These are phyloP conservation scores for Candida sanyaensis DNA, from an alignment of 1,139 yeast genomes.

Conservation along the genomic window DNA sequence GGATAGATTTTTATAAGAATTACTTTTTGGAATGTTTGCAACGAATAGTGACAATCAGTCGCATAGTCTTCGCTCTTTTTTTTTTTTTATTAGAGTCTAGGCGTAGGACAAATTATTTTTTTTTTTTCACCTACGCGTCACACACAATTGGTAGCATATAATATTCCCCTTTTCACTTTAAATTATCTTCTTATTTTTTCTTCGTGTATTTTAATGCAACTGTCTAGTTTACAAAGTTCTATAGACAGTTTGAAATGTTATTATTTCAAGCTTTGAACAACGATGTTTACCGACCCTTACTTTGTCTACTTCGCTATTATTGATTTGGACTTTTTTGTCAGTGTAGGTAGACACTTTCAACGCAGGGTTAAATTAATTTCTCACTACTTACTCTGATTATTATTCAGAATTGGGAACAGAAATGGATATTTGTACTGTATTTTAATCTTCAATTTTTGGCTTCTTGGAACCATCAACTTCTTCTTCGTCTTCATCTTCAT, in stretches of 20 bases:
- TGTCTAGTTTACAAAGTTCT: no score
- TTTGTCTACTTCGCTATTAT: neutral
- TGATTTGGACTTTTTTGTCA: neutral
- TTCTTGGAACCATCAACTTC: slow-evolving; percentile 3
- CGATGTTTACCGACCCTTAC: no score
- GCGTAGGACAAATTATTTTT: neutral
- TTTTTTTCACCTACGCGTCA: neutral
- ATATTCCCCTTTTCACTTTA: neutral
- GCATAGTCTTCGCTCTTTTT: neutral
- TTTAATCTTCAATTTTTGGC: slow-evolving; percentile 2
- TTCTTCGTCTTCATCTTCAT: slow-evolving; percentile 2
- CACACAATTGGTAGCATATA: neutral
- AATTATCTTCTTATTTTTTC: neutral
- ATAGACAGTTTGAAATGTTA: no score
- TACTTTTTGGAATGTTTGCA: neutral
- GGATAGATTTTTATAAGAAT: no score
- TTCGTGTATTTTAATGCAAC: neutral
- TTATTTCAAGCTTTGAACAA: no score
- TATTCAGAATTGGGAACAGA: no score
- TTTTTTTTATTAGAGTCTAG: neutral
- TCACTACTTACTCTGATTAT: no score
- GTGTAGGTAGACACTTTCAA: neutral
- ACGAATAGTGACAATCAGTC: neutral
- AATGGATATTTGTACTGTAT: no score
- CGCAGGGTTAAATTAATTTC: neutral